A percentile compares a stretch with the other conserved stretches of the same genome.
Conservation (phyloP, 2,329 filamentous ascomycete species). For the Diaporthe ampelina region DNA sequence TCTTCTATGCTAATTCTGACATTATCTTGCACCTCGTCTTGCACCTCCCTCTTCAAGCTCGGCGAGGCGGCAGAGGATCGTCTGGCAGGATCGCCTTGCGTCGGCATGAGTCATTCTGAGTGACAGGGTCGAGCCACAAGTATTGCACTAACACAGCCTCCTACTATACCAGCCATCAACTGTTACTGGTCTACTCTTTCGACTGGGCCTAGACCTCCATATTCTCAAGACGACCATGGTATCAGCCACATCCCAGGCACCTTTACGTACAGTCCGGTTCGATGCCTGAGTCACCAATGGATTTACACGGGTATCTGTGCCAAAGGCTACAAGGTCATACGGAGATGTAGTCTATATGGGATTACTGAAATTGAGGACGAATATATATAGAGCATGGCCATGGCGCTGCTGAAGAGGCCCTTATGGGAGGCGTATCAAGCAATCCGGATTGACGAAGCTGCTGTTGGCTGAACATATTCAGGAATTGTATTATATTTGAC, state of each 20-base stretch:
- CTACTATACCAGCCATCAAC: too few species aligned
- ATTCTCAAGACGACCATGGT: not conserved
- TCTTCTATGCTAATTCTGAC: not conserved
- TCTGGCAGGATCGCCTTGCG: slow-evolving; percentile 2
- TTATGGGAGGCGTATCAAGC: too few species aligned
- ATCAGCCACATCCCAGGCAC: not conserved
- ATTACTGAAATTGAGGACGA: not conserved
- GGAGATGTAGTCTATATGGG: not conserved
- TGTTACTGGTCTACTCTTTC: not conserved
- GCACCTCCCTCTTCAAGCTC: slow-evolving; percentile 1
- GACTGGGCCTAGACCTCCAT: not conserved
- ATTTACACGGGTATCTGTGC: not conserved
- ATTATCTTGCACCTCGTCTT: not conserved
- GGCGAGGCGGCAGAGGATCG: not conserved
- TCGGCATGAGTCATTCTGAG: slow-evolving; percentile 33
- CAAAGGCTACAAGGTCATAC: not conserved
- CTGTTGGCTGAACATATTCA: not conserved
- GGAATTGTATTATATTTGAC: not conserved
- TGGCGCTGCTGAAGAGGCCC: not conserved
- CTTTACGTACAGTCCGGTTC: not conserved
- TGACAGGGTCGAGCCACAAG: not conserved
- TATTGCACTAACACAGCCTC: too few species aligned
- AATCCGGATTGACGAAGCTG: not conserved
- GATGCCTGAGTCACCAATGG: slow-evolving; percentile 20
- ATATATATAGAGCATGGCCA: not conserved